A percentile compares a stretch with the other conserved stretches of the same genome.
Conservation (phyloP, 306 rosid species). For the Quercus gilva region DNA sequence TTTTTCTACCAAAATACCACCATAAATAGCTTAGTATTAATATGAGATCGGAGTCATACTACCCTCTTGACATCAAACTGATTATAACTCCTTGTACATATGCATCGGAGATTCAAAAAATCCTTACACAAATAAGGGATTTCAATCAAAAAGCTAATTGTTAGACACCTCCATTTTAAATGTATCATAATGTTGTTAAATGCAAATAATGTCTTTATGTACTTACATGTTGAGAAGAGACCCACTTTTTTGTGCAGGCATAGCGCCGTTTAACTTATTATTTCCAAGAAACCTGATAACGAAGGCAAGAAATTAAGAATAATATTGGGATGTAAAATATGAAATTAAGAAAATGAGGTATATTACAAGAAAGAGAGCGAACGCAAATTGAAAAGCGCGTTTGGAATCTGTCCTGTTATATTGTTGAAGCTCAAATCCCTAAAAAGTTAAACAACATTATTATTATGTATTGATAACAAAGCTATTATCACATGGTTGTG, state of each 20-base stretch:
- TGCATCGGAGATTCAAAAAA: no score
- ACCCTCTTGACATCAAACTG: no score
- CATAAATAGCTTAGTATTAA: background rate
- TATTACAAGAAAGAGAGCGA: slow-evolving; percentile 59
- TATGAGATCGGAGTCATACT: no score
- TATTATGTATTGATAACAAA: background rate
- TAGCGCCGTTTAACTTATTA: no score
- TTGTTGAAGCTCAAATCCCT: slow-evolving; percentile 96
- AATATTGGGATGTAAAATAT: slow-evolving; percentile 4
- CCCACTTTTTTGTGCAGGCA: no score
- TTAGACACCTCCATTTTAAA: background rate
- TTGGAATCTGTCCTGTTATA: slow-evolving; percentile 56
- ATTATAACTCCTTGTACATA: no score
- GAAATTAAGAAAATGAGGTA: slow-evolving; percentile 4
- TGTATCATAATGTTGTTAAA: background rate
- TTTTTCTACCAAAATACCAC: background rate
- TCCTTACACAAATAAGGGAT: no score
- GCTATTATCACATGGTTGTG: no score
- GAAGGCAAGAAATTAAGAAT: slow-evolving; percentile 7
- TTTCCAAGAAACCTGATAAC: background rate
- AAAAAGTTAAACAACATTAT: slow-evolving; percentile 16
- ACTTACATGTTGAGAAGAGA: no score
- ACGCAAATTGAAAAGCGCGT: slow-evolving; percentile 63
- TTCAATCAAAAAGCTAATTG: no score
- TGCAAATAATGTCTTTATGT: no score